These are phyloP conservation scores for Colletotrichum horii DNA, from an alignment of 2,329 filamentous ascomycete genomes.

Conservation along the genomic window DNA sequence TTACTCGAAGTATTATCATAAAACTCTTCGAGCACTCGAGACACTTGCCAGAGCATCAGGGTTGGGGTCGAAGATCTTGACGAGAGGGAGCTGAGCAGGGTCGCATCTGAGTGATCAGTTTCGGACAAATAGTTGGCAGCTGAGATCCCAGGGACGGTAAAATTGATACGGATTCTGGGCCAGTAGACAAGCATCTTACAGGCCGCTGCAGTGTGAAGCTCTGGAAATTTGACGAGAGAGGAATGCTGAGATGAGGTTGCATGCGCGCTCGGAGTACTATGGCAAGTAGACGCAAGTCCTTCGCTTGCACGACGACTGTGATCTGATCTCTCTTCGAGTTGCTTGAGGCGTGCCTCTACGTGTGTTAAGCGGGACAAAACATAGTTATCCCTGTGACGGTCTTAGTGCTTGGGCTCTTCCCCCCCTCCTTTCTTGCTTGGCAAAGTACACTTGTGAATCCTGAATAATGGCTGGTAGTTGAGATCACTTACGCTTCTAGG, in stretches of 20 bases:
- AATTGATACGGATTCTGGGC: background rate
- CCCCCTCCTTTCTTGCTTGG: background rate
- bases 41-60: background rate
- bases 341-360: background rate
- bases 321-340: background rate
- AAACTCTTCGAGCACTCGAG: background rate
- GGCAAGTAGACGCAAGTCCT: background rate
- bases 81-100: background rate
- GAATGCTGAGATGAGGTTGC: background rate
- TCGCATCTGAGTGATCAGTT: background rate
- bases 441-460: background rate
- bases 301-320: background rate
- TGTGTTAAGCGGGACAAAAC: background rate
- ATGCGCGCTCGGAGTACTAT: background rate
- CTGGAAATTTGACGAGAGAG: background rate
- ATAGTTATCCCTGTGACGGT: background rate
- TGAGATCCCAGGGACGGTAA: background rate
- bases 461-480: background rate
- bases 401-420: background rate
- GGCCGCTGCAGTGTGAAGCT: constrained; percentile 4
- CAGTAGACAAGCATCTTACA: constrained; percentile 8
- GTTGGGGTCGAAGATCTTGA: background rate
- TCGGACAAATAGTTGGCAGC: background rate
- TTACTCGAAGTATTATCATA: background rate
- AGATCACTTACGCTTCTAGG: constrained; percentile 1